A percentile compares a stretch with the other conserved stretches of the same genome.
Evolutionary conservation across 305 asterid genomes (phyloP).

Genomic region (Fraxinus albicans): DNA sequence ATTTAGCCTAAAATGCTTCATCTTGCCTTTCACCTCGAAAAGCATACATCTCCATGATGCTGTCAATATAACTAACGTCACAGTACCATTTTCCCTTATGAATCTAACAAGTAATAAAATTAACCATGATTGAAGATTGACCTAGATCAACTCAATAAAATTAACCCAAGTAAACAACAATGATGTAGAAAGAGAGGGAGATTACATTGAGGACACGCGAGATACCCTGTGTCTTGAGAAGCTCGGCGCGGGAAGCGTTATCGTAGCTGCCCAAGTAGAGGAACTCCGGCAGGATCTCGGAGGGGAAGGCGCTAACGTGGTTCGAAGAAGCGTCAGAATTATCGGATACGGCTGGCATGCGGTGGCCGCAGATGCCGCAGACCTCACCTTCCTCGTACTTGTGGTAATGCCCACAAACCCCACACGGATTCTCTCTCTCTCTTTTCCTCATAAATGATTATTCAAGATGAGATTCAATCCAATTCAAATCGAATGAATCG

Average conservation of each 20-base stretch:
- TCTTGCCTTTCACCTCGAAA: background rate
- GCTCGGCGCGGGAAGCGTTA: constrained; percentile 60
- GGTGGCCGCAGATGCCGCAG: constrained; percentile 63
- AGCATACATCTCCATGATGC: background rate
- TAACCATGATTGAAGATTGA: background rate
- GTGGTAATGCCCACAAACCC: constrained; percentile 63
- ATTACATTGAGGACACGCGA: constrained; percentile 57
- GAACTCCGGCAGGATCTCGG: constrained; percentile 66
- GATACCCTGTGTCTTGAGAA: constrained; percentile 60
- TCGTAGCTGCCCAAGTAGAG: constrained; percentile 60
- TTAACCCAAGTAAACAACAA: background rate
- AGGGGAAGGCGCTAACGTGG: constrained; percentile 56
- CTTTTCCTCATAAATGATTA: constrained; percentile 49
- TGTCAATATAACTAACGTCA: background rate
- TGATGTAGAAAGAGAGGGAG: background rate
- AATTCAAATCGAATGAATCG: background rate
- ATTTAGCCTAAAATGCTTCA: background rate
- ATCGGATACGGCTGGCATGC: constrained; percentile 37
- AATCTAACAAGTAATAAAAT: background rate
- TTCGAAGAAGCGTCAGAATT: constrained; percentile 19
- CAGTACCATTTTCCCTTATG: background rate
- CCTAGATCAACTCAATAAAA: background rate
- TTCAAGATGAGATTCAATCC: background rate
- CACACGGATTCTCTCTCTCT: constrained; percentile 63
- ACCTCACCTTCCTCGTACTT: constrained; percentile 67